These are phyloP conservation scores for Pythium coloratum DNA, from an alignment of 352 stramenopile genomes.

Conservation along the genomic window DNA sequence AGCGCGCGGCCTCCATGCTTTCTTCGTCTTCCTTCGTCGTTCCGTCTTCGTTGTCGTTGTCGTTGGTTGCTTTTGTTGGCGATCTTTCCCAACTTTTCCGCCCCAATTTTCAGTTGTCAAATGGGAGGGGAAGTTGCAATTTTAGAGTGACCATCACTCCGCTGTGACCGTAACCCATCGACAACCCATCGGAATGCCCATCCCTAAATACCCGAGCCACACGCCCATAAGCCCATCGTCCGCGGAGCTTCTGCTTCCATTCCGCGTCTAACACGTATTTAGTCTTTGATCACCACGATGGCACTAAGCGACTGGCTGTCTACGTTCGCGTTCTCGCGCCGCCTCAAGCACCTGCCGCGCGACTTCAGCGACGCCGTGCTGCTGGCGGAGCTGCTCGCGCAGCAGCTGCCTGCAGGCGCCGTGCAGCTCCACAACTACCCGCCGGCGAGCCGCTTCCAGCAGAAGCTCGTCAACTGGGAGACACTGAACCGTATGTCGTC, in stretches of 20 bases:
- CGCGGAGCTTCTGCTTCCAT: background rate
- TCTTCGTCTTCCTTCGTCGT: no score
- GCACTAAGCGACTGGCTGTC: conserved; percentile 41
- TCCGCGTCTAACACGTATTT: background rate
- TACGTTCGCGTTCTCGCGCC: conserved; percentile 47
- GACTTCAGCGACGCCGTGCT: conserved; percentile 62
- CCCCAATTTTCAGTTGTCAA: background rate
- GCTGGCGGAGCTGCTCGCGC: conserved; percentile 48
- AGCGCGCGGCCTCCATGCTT: no score
- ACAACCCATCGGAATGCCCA: background rate
- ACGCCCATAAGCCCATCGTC: background rate
- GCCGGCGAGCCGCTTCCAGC: conserved; percentile 38
- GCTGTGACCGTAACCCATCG: conserved; percentile 16
- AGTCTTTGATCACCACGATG: conserved; percentile 24
- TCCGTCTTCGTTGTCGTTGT: no score
- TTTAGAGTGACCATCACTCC: conserved; percentile 18
- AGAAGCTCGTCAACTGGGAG: conserved; percentile 61
- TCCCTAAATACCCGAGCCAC: background rate
- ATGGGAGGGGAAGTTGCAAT: conserved; percentile 6
- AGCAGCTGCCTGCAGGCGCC: conserved; percentile 46
- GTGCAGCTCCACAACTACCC: conserved; percentile 51
- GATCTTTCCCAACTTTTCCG: background rate
- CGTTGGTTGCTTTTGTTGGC: background rate
- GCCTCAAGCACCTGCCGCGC: conserved; percentile 34
- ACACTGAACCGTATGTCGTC: conserved; percentile 46